Base-by-base conservation (phyloP, 176 grass and related monocot genomes). In the Aegilops sharonensis region DNA sequence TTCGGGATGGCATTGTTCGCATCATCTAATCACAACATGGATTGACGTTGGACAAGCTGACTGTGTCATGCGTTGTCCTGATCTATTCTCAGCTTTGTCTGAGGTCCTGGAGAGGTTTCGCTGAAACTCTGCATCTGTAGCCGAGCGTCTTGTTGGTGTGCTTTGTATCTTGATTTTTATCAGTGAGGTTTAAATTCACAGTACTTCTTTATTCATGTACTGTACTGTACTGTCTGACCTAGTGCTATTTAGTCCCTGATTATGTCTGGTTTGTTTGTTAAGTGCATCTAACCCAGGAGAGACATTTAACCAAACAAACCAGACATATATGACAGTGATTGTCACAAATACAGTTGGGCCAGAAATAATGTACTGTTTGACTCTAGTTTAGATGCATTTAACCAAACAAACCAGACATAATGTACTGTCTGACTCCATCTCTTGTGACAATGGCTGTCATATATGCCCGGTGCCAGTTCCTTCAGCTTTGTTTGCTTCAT, bases 141-240 rank as follows among this genome's bases (percentile, higher is more conserved):
- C 68, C 2, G 15, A 67, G 47, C 15, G 63, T 75, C 30, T 30
- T 30, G 30, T 30, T 30, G 30, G 30, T 30, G 30, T 30, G 30
- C 68, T 43, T 8, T 76, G 42, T 74, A 68, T 62, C 35, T 83
- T 84, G 65, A 18, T 60, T 69, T 83, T 67, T 87, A 84, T 50
- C 14, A 48, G 68, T 61, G n/a, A 80, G 77, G 5, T 34, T 34
- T 34, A 34, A 34, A 34, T 34, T 34, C 34, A 34, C 34, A 34
- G 4, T 18, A 25, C 25, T 39, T 35, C 34, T 37, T 75, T 84
- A 23, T 82, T 81, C n/a, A 75, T 74, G 69, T 37, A 36, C 57
- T 84, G 81, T 24, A 72, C 66, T 61, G 64, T 21, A 10, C 35
- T 36, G 35, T 36, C 35, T 75, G 35, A 81, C 45, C 40, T 66